Percentiles rank a stretch among this genome's conserved stretches.
These are phyloP conservation scores for Malassezia japonica DNA, from an alignment of 1,284 basidiomycete genomes.

Conservation along the genomic window DNA sequence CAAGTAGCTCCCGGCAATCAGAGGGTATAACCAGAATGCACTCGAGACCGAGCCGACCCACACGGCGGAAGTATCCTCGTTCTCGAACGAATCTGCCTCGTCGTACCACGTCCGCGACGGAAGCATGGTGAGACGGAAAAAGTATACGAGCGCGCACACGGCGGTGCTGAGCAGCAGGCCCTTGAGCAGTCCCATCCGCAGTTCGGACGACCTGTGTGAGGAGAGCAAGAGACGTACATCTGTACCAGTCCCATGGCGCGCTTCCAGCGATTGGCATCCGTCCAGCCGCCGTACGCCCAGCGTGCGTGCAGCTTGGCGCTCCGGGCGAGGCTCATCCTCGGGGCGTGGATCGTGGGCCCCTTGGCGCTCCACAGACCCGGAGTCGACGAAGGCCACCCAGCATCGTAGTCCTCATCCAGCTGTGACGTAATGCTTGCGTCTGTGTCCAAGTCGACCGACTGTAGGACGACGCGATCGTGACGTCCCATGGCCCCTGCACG, in stretches of 20 bases:
- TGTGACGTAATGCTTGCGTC: slow-evolving; percentile 26
- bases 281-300: slow-evolving; percentile 35
- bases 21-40: slow-evolving; percentile 44
- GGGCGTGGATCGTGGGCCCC: slow-evolving; percentile 29
- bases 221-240: slow-evolving; percentile 2
- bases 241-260: slow-evolving; percentile 20
- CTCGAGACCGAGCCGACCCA: slow-evolving; percentile 24
- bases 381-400: slow-evolving; percentile 24
- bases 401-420: slow-evolving; percentile 40
- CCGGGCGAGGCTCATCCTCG: slow-evolving; percentile 20
- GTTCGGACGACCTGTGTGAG: slow-evolving; percentile 24
- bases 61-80: slow-evolving; percentile 4
- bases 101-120: slow-evolving; percentile 11
- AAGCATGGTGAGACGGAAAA: slow-evolving; percentile 42
- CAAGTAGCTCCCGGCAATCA: slow-evolving; percentile 40
- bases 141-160: slow-evolving; percentile 33
- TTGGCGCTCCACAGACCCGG: slow-evolving; percentile 33
- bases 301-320: slow-evolving; percentile 25
- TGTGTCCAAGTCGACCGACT: slow-evolving; percentile 41
- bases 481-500: slow-evolving; percentile 8
- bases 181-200: slow-evolving; percentile 36
- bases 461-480: slow-evolving; percentile 4
- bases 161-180: slow-evolving; percentile 36
- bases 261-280: slow-evolving; percentile 32
- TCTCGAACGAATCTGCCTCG: not conserved